Percentiles rank a stretch among this genome's conserved stretches.
phyloP scores from a whole-genome alignment of 208 protist genomes.

The Trypanosoma scelopori region DNA sequence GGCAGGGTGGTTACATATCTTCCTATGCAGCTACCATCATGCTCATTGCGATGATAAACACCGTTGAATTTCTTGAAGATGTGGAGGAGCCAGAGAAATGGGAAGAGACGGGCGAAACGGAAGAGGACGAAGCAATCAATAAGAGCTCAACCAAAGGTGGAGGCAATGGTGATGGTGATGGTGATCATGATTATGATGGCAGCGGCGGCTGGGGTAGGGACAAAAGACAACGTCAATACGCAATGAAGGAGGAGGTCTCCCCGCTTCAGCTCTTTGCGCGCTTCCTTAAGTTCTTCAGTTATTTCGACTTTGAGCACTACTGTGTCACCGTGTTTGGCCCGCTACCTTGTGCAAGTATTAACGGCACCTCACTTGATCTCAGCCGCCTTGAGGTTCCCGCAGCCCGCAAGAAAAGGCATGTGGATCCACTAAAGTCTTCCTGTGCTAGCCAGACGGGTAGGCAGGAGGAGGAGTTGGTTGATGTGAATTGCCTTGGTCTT shows the following conservation, averaged over 20 bases:
- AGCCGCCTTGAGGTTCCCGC: conserved; percentile 60
- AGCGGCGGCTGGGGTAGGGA: too few species aligned
- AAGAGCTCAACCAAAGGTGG: conserved; percentile 69
- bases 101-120: neutral
- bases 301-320: conserved; percentile 81
- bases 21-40: conserved; percentile 90
- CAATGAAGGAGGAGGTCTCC: conserved; percentile 24
- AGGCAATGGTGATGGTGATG: conserved; percentile 53
- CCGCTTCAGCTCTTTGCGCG: conserved; percentile 64
- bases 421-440: conserved; percentile 12
- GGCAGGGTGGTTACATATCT: conserved; percentile 86
- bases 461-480: neutral
- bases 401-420: conserved; percentile 22
- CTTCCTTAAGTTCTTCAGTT: conserved; percentile 80
- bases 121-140: neutral
- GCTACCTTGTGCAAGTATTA: conserved; percentile 59
- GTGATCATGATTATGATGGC: too few species aligned
- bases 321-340: conserved; percentile 82
- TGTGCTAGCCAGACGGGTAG: neutral
- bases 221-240: neutral
- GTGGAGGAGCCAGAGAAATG: conserved; percentile 20
- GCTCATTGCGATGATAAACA: conserved; percentile 90
- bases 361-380: conserved; percentile 48
- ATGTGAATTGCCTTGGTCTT: conserved; percentile 50
- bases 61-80: conserved; percentile 85